A percentile compares a stretch with the other conserved stretches of the same genome.
Evolutionary conservation across 345 rosid genomes (phyloP).

Genomic region (Brassica juncea): DNA sequence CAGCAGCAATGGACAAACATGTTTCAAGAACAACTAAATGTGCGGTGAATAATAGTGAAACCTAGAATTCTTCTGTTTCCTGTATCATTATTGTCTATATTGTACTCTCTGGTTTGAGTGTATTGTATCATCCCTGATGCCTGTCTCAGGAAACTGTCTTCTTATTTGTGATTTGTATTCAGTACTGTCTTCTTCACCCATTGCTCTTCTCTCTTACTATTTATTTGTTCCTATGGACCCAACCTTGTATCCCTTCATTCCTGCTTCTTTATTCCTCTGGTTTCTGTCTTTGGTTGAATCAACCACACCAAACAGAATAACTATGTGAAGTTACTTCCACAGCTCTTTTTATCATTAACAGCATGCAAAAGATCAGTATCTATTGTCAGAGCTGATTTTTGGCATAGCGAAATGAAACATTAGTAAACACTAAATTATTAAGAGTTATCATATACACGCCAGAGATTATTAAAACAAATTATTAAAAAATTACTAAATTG

Average conservation of each 20-base stretch:
- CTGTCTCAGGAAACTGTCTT: not conserved
- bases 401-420: too few species aligned
- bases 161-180: constrained; percentile 24
- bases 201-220: constrained; percentile 1
- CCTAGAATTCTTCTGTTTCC: constrained; percentile 18
- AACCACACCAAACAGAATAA: not conserved
- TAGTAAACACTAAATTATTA: too few species aligned
- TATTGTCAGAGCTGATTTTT: too few species aligned
- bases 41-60: constrained; percentile 37
- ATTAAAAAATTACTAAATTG: too few species aligned
- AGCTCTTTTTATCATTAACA: not conserved
- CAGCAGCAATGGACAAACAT: constrained; percentile 17
- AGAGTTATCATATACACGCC: too few species aligned
- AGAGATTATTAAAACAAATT: too few species aligned
- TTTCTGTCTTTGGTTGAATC: not conserved
- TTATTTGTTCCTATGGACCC: not conserved
- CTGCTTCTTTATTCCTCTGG: not conserved
- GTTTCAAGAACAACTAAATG: constrained; percentile 31
- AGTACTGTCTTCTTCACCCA: constrained; percentile 1
- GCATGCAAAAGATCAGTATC: not conserved
- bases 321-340: not conserved
- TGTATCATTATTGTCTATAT: constrained; percentile 32
- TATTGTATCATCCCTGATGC: constrained; percentile 12
- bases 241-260: not conserved
- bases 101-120: constrained; percentile 31